Base-by-base conservation (phyloP, 2,329 filamentous ascomycete species). In the Madurella mycetomatis region DNA sequence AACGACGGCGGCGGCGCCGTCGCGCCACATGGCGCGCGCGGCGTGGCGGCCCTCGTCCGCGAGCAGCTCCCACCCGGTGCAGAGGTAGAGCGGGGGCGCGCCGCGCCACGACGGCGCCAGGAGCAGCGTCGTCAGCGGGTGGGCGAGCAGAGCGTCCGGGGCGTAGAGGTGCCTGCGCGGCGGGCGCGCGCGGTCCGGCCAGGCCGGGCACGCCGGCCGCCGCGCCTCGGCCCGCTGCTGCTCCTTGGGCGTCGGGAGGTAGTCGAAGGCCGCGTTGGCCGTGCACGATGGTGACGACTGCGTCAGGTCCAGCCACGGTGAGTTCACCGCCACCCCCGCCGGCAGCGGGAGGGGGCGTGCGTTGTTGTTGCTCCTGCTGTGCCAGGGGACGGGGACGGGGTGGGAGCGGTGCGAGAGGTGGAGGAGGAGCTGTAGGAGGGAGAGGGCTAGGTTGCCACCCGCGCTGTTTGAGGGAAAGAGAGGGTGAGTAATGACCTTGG, bases 301-400 rank as follows among this genome's bases (percentile, higher is more conserved):
- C 4, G 82, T 82, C 15, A 91, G 72, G 67, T 94, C 89, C 7
- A 85, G 66, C 88, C 88, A 92, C 2, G 87, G 85, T 1, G 82
- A 86, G 60, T 79, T 80, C 39, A 81, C 70, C 2, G 84, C 78
- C 0, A 83, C 69, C 41, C 25, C 83, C 88, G 0, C 82, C 87
- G 0, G 89, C 88, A 0, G 92, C 70, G 0, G 85, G 86, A 0
- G 90, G 1, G 75, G 67, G 19, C 85, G 78, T n/a, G 4, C 13
- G 34, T 4, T 11, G 13, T n/a, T n/a, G n/a, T n/a, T n/a, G 73
- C 65, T n/a, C 49, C 74, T 66, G 41, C 84, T 85, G 63, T 87
- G 77, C 79, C 86, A 91, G 3, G 64, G 57, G 25, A 90, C 71
- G 1, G 68, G 77, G 1, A 73, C 56, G 57, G 69, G 64, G 58